Conservation (phyloP, 768 basidiomycete species). For the Trametes gibbosa region DNA sequence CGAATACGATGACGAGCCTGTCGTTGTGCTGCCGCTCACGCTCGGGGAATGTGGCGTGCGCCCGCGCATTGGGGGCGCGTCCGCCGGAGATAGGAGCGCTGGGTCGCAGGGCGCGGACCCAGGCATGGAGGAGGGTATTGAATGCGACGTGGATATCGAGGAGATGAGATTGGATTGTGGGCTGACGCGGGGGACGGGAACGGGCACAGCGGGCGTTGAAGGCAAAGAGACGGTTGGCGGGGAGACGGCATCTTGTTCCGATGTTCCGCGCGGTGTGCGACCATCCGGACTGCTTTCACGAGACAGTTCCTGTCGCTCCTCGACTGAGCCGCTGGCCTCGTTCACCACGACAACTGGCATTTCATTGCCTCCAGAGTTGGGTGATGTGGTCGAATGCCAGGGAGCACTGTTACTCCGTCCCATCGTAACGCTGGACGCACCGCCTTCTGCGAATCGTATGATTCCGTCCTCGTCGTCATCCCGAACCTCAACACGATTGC, state of each 20-base stretch:
- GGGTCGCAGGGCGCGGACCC: slow-evolving; percentile 13
- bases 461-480: slow-evolving; percentile 11
- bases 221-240: slow-evolving; percentile 7
- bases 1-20: slow-evolving; percentile 30
- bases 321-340: slow-evolving; percentile 30
- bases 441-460: slow-evolving; percentile 24
- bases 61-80: slow-evolving; percentile 19
- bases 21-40: slow-evolving; percentile 24
- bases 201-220: slow-evolving; percentile 23
- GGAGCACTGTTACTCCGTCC: slow-evolving; percentile 24
- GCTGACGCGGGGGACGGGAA: slow-evolving; percentile 25
- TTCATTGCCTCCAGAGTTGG: neutral
- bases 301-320: slow-evolving; percentile 33
- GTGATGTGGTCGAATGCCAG: slow-evolving; percentile 9
- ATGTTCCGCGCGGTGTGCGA: neutral
- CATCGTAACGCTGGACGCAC: slow-evolving; percentile 23
- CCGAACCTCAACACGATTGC: slow-evolving; percentile 11
- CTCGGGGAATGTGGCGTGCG: slow-evolving; percentile 21
- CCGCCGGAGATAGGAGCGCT: slow-evolving; percentile 25
- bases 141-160: slow-evolving; percentile 19
- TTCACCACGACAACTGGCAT: slow-evolving; percentile 36
- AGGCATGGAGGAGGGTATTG: slow-evolving; percentile 18
- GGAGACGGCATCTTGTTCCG: slow-evolving; percentile 1
- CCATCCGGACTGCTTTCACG: slow-evolving; percentile 20
- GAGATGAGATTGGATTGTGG: slow-evolving; percentile 33